Percentiles rank a stretch among this genome's conserved stretches.
Conservation (phyloP, 768 basidiomycete species). For the Calvatia gigantea region DNA sequence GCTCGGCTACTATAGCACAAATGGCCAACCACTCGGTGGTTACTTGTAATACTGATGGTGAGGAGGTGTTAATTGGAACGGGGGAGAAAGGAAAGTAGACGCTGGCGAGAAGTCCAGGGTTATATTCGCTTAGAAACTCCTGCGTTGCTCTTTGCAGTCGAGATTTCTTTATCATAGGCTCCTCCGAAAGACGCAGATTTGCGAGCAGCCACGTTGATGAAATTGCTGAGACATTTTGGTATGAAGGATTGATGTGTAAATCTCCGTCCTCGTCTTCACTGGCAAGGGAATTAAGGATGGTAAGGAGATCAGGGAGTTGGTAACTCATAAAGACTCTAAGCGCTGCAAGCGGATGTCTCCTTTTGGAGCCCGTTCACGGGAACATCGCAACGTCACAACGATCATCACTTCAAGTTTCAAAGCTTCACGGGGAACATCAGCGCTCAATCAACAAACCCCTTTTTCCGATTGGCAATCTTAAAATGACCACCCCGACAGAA, state of each 20-base stretch:
- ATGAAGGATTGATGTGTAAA: slow-evolving; percentile 6
- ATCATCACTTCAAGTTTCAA: no score
- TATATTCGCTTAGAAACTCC: slow-evolving; percentile 4
- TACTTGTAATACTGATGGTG: not conserved
- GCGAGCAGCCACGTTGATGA: not conserved
- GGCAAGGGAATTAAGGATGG: not conserved
- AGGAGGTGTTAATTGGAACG: not conserved
- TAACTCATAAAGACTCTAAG: slow-evolving; percentile 3
- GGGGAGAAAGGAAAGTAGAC: not conserved
- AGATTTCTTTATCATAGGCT: not conserved
- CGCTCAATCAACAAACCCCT: no score
- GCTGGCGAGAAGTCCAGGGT: slow-evolving; percentile 6
- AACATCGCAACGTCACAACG: no score
- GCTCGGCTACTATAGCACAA: slow-evolving; percentile 2
- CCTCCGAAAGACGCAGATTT: not conserved
- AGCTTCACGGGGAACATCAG: no score
- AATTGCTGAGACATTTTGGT: not conserved
- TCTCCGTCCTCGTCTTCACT: not conserved
- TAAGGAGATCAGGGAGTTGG: slow-evolving; percentile 11
- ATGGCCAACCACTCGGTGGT: slow-evolving; percentile 4
- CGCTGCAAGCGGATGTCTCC: no score
- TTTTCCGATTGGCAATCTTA: no score
- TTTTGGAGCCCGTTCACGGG: no score
- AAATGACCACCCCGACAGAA: no score
- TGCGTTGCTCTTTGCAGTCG: not conserved